Base-by-base conservation (phyloP, 2,329 filamentous ascomycete species). In the Nothopassalora personata region DNA sequence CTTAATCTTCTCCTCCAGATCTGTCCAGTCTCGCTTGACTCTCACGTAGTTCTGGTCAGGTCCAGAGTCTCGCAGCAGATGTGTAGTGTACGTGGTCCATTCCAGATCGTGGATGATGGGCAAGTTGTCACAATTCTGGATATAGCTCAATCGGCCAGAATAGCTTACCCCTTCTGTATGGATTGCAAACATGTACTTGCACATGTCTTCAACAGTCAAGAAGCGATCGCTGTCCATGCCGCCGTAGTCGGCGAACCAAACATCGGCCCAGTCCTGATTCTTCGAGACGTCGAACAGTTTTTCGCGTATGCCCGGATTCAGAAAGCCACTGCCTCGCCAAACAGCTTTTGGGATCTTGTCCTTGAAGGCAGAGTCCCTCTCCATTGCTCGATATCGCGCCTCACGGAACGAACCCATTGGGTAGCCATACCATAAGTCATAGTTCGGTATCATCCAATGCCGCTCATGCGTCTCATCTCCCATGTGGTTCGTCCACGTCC, bases 401-500 rank as follows among this genome's bases (percentile, higher is more conserved):
- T 66, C 64, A 5, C 33, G 28, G 30, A 55, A 66, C 8, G 61
- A 55, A 4, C 64, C 61, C 27, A 54, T 54, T 15, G 48, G 39
- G 8, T 31, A 45, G 28, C 76, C 79, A 11, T 75, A 72, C 75
- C 76, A 81, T 67, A 78, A 79, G 28, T 76, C 77, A 60, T 81
- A 81, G 60, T 81, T 79, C 0, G 80, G 79, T 71, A 82, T 80
- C n/a, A 81, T 68, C 79, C 79, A 81, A 4, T 72, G 65, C 4
- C 67, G 67, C 34, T 79, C 72, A 13, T 72, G 68, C 9, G 71
- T n/a, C 65, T 71, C 54, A 72, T 65, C 55, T 18, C 53, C 34
- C 4, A 58, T 23, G 23, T 61, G 59, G 8, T 60, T 60, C 6
- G 64, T 61, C 52, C 58, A 68, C 2, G 62, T 63, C 65, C 65